These are phyloP conservation scores for Sclerotinia subarctica DNA, from an alignment of 2,329 filamentous ascomycete species.

Conservation along the genomic window DNA sequence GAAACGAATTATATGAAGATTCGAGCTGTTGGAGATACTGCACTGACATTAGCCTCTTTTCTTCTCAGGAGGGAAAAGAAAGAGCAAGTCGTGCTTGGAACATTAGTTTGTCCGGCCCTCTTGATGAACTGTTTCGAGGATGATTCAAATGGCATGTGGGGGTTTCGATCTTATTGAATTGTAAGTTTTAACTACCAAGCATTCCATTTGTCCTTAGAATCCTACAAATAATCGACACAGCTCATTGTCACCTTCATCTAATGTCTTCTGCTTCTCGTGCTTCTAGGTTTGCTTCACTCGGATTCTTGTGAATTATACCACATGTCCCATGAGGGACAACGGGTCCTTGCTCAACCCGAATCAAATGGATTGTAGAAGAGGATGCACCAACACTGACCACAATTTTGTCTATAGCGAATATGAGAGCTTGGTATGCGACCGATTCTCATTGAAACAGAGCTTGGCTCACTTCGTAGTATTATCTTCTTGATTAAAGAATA, in stretches of 20 bases:
- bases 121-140: background rate
- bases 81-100: background rate
- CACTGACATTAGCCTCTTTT: background rate
- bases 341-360: background rate
- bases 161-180: no score
- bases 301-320: no score
- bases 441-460: background rate
- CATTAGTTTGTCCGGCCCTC: background rate
- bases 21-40: background rate
- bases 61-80: background rate
- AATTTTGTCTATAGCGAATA: background rate
- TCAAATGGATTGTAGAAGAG: background rate
- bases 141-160: no score
- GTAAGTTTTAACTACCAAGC: background rate
- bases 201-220: background rate
- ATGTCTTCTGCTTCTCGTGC: no score
- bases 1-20: background rate
- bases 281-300: background rate
- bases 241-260: no score
- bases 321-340: no score
- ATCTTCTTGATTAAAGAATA: background rate
- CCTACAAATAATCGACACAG: no score
- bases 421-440: background rate
- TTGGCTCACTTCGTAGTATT: no score
- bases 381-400: background rate